Conservation (phyloP, 2,329 filamentous ascomycete genomes). For the Cladosporium colombiae region DNA sequence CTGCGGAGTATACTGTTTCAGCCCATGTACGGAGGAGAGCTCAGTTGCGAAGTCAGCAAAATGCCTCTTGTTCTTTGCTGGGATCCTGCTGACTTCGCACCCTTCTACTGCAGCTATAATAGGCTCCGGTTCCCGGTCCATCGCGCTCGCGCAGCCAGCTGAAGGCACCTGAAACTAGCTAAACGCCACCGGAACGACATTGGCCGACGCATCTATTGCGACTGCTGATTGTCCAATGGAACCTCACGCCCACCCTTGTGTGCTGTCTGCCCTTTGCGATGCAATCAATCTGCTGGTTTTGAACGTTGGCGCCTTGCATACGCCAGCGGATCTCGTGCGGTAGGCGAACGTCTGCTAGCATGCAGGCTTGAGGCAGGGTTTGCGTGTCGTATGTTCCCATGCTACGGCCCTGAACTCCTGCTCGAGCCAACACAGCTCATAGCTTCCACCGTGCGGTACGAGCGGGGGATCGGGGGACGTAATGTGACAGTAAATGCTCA, state of each 20-base stretch:
- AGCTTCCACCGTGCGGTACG: conserved; percentile 16
- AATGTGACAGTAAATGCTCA: conserved; percentile 1
- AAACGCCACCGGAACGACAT: not conserved
- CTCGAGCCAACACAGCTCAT: conserved; percentile 1
- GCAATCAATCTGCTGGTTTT: not conserved
- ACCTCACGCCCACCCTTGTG: not conserved
- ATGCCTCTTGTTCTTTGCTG: not conserved
- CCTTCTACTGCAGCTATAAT: conserved; percentile 13
- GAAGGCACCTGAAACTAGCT: conserved; percentile 3
- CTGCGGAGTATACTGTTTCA: conserved; percentile 7
- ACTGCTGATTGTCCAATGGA: not conserved
- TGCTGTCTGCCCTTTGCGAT: not conserved
- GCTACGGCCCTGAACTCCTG: not conserved
- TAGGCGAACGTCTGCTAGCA: not conserved
- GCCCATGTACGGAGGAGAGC: not conserved
- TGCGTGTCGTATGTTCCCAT: not conserved
- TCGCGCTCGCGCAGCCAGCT: not conserved
- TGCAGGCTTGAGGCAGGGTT: not conserved
- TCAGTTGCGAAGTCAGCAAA: conserved; percentile 19
- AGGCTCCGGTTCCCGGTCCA: not conserved
- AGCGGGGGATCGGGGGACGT: conserved; percentile 13
- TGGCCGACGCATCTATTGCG: not conserved
- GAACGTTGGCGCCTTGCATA: not conserved
- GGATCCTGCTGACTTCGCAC: conserved; percentile 18
- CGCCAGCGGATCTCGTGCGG: not conserved